Percentiles rank a stretch among this genome's conserved stretches.
These are phyloP conservation scores for Trichocladium antarcticum DNA, from an alignment of 495 filamentous ascomycete genomes.

Conservation along the genomic window DNA sequence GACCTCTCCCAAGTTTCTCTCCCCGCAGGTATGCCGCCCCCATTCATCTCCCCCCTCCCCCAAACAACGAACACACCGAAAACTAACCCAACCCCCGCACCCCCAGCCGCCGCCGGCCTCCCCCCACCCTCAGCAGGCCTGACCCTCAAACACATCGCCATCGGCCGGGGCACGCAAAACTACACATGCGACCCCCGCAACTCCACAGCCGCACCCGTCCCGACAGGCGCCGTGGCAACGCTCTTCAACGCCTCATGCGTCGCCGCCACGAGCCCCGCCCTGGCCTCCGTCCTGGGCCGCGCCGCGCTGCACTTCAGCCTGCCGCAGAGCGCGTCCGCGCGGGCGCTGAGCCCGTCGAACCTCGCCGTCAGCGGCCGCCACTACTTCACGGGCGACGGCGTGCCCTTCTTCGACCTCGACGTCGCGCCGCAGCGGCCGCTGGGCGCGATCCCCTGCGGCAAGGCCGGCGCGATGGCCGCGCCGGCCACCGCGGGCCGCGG, in stretches of 20 bases:
- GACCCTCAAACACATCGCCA: constrained; percentile 58
- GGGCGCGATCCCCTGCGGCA: constrained; percentile 52
- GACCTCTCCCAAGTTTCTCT: constrained; percentile 40
- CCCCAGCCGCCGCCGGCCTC: constrained; percentile 39
- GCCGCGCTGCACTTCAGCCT: constrained; percentile 47
- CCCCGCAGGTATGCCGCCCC: constrained; percentile 28
- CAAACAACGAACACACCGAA: neutral
- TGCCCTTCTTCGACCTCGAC: constrained; percentile 71
- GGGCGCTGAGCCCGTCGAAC: constrained; percentile 41
- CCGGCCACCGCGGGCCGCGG: constrained; percentile 47
- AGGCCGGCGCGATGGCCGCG: constrained; percentile 43
- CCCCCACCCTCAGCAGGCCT: constrained; percentile 48
- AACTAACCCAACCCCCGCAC: constrained; percentile 18
- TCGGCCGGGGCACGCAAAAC: constrained; percentile 86
- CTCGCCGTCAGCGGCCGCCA: constrained; percentile 63
- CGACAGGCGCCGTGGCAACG: constrained; percentile 65
- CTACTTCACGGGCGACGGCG: constrained; percentile 55
- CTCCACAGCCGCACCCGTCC: constrained; percentile 45
- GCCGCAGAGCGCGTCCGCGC: constrained; percentile 24
- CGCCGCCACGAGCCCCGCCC: constrained; percentile 51
- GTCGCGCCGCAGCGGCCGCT: constrained; percentile 34
- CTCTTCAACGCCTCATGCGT: constrained; percentile 85
- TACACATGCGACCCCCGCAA: constrained; percentile 66
- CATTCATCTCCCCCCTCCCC: neutral
- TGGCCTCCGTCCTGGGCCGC: constrained; percentile 45